Evolutionary conservation across 257 asterid genomes (phyloP).

Genomic region (Fraxinus excelsior): DNA sequence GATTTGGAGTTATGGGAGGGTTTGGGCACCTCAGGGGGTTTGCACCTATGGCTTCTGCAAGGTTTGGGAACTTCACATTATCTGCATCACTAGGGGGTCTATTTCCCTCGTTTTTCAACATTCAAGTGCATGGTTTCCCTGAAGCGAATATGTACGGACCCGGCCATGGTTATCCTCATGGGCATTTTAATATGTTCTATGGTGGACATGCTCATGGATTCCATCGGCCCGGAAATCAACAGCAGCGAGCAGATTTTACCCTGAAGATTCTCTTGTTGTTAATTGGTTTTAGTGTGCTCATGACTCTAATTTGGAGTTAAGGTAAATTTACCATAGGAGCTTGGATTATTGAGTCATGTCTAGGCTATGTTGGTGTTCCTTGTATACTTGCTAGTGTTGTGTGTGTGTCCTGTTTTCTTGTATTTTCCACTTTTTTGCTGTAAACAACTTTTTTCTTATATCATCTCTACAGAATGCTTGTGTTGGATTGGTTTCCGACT

Average conservation of each 20-base stretch:
- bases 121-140: slow-evolving; percentile 42
- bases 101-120: slow-evolving; percentile 41
- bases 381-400: background rate
- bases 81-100: slow-evolving; percentile 45
- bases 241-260: slow-evolving; percentile 37
- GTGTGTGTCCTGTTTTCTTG: background rate
- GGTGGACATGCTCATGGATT: slow-evolving; percentile 39
- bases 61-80: slow-evolving; percentile 41
- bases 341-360: background rate
- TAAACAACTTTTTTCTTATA: no score
- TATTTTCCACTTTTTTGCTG: background rate
- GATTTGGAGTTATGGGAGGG: slow-evolving; percentile 34
- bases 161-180: slow-evolving; percentile 38
- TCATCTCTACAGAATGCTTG: background rate
- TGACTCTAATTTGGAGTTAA: slow-evolving; percentile 37
- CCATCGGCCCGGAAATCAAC: slow-evolving; percentile 33
- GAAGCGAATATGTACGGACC: slow-evolving; percentile 33
- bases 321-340: slow-evolving; percentile 21
- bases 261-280: slow-evolving; percentile 37
- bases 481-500: no score
- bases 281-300: slow-evolving; percentile 35
- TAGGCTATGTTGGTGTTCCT: background rate
- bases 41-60: slow-evolving; percentile 34
- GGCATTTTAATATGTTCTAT: slow-evolving; percentile 34
- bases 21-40: slow-evolving; percentile 31